Evolutionary conservation across 176 grass and related monocot genomes (phyloP), one percentile per base, ranked within the genome.

Genomic region (Phyllostachys edulis): DNA sequence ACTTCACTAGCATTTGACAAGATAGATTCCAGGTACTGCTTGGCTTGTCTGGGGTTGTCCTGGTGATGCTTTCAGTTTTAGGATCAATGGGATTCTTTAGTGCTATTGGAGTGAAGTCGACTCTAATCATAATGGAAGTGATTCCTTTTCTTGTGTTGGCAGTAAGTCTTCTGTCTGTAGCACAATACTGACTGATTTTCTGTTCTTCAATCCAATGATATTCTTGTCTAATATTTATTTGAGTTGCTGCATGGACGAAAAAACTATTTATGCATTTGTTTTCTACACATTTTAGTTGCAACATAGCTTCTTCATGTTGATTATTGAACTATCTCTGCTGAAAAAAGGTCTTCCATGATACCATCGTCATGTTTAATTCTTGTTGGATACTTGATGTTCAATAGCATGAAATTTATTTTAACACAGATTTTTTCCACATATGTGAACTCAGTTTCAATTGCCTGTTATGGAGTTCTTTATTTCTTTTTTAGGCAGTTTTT

Each of bases 61-160:
- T 99, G 63, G 96, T 99, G 74, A 85, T 96, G 87, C 96, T 99
- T 52, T 95, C 96, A 82, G 96, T 99, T 90, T 57, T 99, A 73
- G 91, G 91, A 85, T 99, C 96, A 83, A 76, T 99, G 59, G 96
- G 93, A 71, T 92, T 99, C 85, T 99, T 94, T 82, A 99, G 91
- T 86, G 89, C 90, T 73, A 78, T 95, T 77, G 93, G 91, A 80
- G 89, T 99, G 71, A 99, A 96, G 87, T 95, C 96, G 49, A 99
- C 96, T 39, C 89, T 99, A 63, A 99, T 99, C 60, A 99, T 99
- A 71, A 94, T 99, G 93, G 96, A 99, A 99, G 96, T 99, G 44
- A 99, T 99, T 87, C 96, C 96, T 50, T 99, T 99, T 92, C 91
- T 99, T 69, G 96, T 92, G 80, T 80, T 99, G 46, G 96, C 96